These are phyloP conservation scores for Phyllosticta ampelicida DNA, from an alignment of 2,329 filamentous ascomycete genomes.

Conservation along the genomic window DNA sequence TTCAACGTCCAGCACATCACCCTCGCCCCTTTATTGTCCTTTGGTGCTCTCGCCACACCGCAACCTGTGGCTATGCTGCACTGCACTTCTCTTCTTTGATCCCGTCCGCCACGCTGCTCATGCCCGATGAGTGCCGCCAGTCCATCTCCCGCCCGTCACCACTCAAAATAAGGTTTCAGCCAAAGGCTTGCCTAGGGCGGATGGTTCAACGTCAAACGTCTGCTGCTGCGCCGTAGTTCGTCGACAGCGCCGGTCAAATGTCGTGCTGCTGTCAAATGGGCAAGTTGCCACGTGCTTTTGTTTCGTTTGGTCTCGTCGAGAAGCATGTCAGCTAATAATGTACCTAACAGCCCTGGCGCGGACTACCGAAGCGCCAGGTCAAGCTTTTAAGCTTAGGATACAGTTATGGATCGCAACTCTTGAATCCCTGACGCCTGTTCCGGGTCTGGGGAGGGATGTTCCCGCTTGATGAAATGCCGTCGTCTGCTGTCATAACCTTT, in stretches of 20 bases:
- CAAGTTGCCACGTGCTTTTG: neutral
- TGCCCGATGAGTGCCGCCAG: too few species aligned
- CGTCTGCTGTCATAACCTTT: neutral
- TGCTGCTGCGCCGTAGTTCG: neutral
- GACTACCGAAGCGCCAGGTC: neutral
- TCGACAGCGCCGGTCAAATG: neutral
- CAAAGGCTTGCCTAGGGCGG: neutral
- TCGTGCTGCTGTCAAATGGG: neutral
- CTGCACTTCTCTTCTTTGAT: neutral
- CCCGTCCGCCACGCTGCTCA: too few species aligned
- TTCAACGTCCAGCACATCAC: neutral
- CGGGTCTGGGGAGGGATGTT: neutral
- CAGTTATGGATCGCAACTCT: neutral
- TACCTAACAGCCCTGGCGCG: neutral
- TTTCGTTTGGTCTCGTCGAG: neutral
- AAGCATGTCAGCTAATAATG: neutral
- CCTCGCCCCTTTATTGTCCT: too few species aligned
- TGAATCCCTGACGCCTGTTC: neutral
- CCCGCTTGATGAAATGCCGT: neutral
- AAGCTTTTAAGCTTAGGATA: neutral
- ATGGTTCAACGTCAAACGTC: neutral
- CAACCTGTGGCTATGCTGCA: neutral
- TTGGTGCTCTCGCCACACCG: neutral
- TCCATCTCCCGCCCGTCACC: too few species aligned
- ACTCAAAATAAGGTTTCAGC: neutral